Conservation (phyloP, 176 grass and related monocot genomes). For the Triticum turgidum region DNA sequence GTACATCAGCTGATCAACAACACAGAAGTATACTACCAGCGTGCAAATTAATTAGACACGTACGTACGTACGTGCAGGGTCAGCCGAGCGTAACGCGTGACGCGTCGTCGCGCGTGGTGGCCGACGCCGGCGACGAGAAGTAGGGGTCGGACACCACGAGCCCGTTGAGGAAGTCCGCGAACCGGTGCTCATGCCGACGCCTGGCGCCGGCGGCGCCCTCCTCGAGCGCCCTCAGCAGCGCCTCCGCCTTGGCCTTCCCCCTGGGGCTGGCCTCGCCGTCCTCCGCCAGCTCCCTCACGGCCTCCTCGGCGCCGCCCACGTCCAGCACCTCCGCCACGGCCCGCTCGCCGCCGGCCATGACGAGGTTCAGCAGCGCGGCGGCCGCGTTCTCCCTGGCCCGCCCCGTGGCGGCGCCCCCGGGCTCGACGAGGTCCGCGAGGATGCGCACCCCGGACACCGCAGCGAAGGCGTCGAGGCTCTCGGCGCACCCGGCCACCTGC, state of each 20-base stretch:
- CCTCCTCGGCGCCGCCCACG: slow-evolving; percentile 49
- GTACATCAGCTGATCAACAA: background rate
- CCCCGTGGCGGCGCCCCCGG: slow-evolving; percentile 6
- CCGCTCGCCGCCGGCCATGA: slow-evolving; percentile 61
- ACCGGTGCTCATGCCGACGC: slow-evolving; percentile 27
- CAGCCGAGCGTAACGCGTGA: background rate
- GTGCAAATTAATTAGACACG: background rate
- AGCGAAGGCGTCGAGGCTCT: slow-evolving; percentile 69
- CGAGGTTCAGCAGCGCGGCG: slow-evolving; percentile 79
- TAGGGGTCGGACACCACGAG: slow-evolving; percentile 44
- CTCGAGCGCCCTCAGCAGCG: slow-evolving; percentile 56
- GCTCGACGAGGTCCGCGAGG: slow-evolving; percentile 69
- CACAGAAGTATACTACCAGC: background rate
- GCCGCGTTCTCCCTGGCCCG: slow-evolving; percentile 75
- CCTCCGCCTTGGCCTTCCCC: slow-evolving; percentile 76
- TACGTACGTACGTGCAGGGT: background rate
- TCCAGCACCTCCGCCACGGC: slow-evolving; percentile 51
- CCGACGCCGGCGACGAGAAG: slow-evolving; percentile 52
- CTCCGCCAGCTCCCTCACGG: slow-evolving; percentile 52
- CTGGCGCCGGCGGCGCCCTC: slow-evolving; percentile 2
- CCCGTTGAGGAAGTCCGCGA: slow-evolving; percentile 47
- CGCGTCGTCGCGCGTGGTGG: slow-evolving; percentile 24
- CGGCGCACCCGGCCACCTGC: slow-evolving; percentile 87
- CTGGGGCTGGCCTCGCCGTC: slow-evolving; percentile 43
- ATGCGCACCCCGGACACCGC: slow-evolving; percentile 64